Evolutionary conservation across 129 eudicot species (phyloP).

Genomic region (Lonicera japonica): DNA sequence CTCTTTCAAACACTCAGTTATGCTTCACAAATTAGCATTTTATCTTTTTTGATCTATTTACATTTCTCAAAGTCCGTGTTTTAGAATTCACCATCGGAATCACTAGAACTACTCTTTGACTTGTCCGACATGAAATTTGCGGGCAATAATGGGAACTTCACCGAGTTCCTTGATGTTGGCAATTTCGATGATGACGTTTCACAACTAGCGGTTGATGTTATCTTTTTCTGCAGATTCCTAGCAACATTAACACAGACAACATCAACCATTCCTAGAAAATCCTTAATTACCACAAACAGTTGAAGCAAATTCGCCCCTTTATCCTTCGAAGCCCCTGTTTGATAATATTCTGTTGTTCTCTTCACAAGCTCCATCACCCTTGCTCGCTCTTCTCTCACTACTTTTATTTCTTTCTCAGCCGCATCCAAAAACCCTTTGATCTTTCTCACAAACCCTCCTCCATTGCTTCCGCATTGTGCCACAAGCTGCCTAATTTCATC

Average conservation of each 20-base stretch:
- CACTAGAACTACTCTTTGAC: slow-evolving; percentile 56
- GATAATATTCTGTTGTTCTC: slow-evolving; percentile 74
- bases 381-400: slow-evolving; percentile 42
- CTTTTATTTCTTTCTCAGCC: slow-evolving; percentile 55
- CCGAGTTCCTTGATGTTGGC: slow-evolving; percentile 38
- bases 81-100: slow-evolving; percentile 44
- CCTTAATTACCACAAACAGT: slow-evolving; percentile 64
- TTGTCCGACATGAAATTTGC: slow-evolving; percentile 48
- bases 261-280: slow-evolving; percentile 81
- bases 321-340: slow-evolving; percentile 62
- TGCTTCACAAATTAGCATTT: slow-evolving; percentile 2
- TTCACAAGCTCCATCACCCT: slow-evolving; percentile 63
- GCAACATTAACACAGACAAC: slow-evolving; percentile 82
- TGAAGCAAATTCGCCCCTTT: slow-evolving; percentile 60
- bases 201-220: slow-evolving; percentile 14
- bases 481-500: slow-evolving; percentile 37
- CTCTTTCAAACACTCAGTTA: background rate
- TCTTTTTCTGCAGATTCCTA: slow-evolving; percentile 65
- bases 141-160: slow-evolving; percentile 76
- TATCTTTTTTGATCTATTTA: slow-evolving; percentile 18
- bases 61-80: slow-evolving; percentile 13
- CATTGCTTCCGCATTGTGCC: slow-evolving; percentile 38
- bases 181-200: slow-evolving; percentile 35
- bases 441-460: slow-evolving; percentile 52
- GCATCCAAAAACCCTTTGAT: slow-evolving; percentile 60